Evolutionary conservation across 192 early-diverging fungal genomes (phyloP), one percentile per base, ranked within the genome.

Genomic region (Podochytrium sp.): DNA sequence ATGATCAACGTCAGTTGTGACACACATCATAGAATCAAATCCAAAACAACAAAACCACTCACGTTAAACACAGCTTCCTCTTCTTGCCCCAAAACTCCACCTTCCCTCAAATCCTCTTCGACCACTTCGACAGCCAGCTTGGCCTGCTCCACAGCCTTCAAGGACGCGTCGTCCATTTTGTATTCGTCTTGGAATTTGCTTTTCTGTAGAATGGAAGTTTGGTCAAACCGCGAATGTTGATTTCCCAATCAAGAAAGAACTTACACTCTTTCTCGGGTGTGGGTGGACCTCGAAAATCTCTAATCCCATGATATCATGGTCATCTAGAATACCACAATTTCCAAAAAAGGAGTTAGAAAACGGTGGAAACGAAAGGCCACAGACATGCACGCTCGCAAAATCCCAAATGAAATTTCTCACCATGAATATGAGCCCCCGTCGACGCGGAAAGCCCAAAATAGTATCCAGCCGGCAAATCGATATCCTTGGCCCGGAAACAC

Each of bases 231-330:
- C 39, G 77, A 73, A n/a, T 68, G 38, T 25, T 29, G 27, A 25
- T 67, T n/a, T 63, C 32, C 23, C 25, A 20, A 20, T 38, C 34
- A 33, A 51, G 41, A 68, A 57, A 57, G n/a, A 34, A 60, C 71
- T 59, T 76, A n/a, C n/a, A 75, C 47, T 34, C 71, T 78, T 74
- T 35, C 79, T 80, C 47, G 74, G 74, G 18, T 77, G 70, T 20
- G 92, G 92, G 50, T 94, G 86, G 12, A 91, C 73, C 70, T 94
- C 87, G 34, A 85, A 91, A 0, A 85, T 79, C 57, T 92, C 91
- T 58, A 93, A 86, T 0, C 86, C 79, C 20, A 83, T 66, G 27
- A 94, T 53, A 78, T 93, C 92, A 59, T 94, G 93, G 76, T 94
- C 93, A 80, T 94, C 93, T 77, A 79, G 41, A 70, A 70, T 51